phyloP scores from a whole-genome alignment of 768 basidiomycete genomes.

The Tulasnella sp. region DNA sequence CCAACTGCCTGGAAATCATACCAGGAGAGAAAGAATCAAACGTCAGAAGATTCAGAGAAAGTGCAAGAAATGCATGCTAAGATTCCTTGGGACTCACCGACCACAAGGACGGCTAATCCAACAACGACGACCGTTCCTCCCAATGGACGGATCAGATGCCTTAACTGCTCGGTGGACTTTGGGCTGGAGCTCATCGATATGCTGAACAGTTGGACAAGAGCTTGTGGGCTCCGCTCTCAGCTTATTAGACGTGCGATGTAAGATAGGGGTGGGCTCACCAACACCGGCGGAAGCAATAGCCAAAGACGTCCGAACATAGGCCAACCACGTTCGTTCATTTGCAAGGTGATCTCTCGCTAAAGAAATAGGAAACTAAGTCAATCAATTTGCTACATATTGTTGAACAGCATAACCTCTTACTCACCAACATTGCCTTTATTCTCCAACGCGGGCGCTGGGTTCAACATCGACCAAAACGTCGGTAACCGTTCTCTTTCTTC shows the following conservation, averaged over 20 bases:
- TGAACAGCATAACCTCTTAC: too few relatives aligned
- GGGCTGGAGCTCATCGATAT: slow-evolving; percentile 20
- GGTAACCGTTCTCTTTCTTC: neutral
- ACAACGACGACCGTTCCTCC: slow-evolving; percentile 41
- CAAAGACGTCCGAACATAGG: slow-evolving; percentile 55
- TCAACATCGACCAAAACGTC: neutral
- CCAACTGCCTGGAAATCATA: slow-evolving; percentile 31
- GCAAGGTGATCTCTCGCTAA: slow-evolving; percentile 52
- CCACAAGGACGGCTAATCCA: slow-evolving; percentile 37
- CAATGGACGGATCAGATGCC: slow-evolving; percentile 38
- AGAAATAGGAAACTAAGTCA: neutral
- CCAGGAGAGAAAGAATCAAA: neutral
- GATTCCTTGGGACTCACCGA: slow-evolving; percentile 34
- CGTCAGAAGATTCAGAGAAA: neutral
- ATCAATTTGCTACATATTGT: neutral
- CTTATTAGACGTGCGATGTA: neutral
- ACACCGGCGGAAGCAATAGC: slow-evolving; percentile 50
- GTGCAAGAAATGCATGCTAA: neutral
- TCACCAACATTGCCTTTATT: slow-evolving; percentile 45
- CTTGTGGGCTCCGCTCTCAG: slow-evolving; percentile 25
- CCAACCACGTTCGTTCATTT: slow-evolving; percentile 51
- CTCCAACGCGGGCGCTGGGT: slow-evolving; percentile 33
- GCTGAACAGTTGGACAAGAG: slow-evolving; percentile 48
- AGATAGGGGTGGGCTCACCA: slow-evolving; percentile 32
- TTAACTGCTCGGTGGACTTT: slow-evolving; percentile 14